Conservation (phyloP, 2,329 filamentous ascomycete genomes). For the Hymenotorrendiella dingleyae region DNA sequence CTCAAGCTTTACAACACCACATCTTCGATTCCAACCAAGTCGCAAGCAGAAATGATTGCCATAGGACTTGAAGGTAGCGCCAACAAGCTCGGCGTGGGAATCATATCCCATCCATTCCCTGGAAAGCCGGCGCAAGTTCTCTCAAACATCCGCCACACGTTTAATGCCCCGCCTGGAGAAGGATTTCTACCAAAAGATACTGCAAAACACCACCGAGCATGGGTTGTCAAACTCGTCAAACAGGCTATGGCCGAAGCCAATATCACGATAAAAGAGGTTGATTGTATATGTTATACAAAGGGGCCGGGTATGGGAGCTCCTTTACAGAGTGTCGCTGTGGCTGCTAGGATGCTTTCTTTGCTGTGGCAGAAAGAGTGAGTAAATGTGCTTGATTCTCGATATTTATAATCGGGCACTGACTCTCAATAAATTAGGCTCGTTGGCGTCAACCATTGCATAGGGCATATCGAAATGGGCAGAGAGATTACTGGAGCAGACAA, state of each 20-base stretch:
- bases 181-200: slow-evolving; percentile 97
- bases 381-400: too few relatives aligned
- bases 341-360: slow-evolving; percentile 71
- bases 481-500: slow-evolving; percentile 85
- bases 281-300: slow-evolving; percentile 93
- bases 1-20: too few relatives aligned
- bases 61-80: slow-evolving; percentile 85
- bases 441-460: slow-evolving; percentile 96
- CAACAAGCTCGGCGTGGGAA: slow-evolving; percentile 93
- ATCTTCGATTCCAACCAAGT: too few relatives aligned
- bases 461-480: slow-evolving; percentile 97
- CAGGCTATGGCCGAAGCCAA: slow-evolving; percentile 68
- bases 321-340: slow-evolving; percentile 78
- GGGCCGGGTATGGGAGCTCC: slow-evolving; percentile 97
- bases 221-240: slow-evolving; percentile 77
- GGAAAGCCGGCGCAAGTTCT: slow-evolving; percentile 59
- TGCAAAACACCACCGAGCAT: slow-evolving; percentile 80
- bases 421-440: too few relatives aligned
- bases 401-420: too few relatives aligned
- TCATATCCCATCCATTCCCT: slow-evolving; percentile 69
- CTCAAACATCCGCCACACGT: slow-evolving; percentile 92
- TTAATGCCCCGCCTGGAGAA: slow-evolving; percentile 82
- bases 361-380: slow-evolving; percentile 85
- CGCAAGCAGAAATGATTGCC: slow-evolving; percentile 47
- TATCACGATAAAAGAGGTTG: slow-evolving; percentile 58